These are phyloP conservation scores for Austroboletus eburneus DNA, from an alignment of 768 basidiomycete species.

Conservation along the genomic window DNA sequence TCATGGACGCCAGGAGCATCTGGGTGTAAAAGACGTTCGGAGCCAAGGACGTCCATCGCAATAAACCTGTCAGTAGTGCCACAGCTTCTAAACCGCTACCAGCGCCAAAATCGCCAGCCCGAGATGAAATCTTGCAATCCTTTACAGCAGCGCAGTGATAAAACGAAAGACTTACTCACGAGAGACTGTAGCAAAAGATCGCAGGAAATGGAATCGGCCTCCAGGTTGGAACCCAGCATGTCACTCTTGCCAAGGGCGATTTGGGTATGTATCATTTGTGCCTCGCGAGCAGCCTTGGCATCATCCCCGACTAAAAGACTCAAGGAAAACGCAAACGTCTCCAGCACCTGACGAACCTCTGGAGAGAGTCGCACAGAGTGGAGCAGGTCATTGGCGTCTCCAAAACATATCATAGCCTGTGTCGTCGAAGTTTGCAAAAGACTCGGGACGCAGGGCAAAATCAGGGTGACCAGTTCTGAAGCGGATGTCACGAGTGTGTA, in stretches of 20 bases:
- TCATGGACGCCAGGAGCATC: conserved; percentile 57
- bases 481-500: conserved; percentile 56
- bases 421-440: conserved; percentile 57
- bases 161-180: conserved; percentile 35
- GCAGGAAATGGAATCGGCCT: conserved; percentile 62
- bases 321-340: conserved; percentile 55
- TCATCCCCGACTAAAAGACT: conserved; percentile 65
- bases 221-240: conserved; percentile 51
- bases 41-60: conserved; percentile 62
- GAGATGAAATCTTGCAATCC: conserved; percentile 46
- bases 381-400: conserved; percentile 52
- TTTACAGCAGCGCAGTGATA: not conserved
- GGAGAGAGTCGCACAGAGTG: conserved; percentile 49
- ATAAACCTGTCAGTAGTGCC: conserved; percentile 50
- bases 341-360: conserved; percentile 53
- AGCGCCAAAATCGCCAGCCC: conserved; percentile 59
- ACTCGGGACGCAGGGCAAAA: conserved; percentile 59
- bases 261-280: conserved; percentile 69
- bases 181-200: conserved; percentile 58
- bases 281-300: conserved; percentile 63
- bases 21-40: conserved; percentile 65
- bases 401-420: conserved; percentile 48
- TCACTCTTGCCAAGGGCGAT: conserved; percentile 55
- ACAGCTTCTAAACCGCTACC: conserved; percentile 53
- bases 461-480: conserved; percentile 58